phyloP scores from a whole-genome alignment of 169 alveolate species.

The Plasmodium fragile region DNA sequence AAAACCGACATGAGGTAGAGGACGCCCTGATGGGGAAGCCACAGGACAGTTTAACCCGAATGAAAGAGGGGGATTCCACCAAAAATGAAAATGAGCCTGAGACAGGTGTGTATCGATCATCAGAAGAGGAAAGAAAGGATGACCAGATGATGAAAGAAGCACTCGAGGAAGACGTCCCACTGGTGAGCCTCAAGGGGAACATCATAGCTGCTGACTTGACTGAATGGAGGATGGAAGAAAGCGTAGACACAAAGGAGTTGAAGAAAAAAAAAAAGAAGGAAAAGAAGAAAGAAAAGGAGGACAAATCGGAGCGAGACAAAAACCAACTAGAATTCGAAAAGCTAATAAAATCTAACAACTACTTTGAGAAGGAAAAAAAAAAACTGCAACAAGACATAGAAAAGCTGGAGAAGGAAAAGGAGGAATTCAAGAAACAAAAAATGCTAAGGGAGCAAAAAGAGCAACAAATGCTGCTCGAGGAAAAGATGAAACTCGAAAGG shows the following conservation, averaged over 20 bases:
- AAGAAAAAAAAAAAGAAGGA: background rate
- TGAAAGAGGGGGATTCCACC: slow-evolving; percentile 7
- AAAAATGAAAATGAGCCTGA: background rate
- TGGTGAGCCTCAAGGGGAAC: background rate
- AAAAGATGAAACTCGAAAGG: slow-evolving; percentile 77
- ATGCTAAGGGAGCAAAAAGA: slow-evolving; percentile 20
- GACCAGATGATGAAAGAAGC: background rate
- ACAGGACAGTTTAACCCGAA: background rate
- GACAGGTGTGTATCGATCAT: background rate
- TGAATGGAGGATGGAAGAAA: background rate
- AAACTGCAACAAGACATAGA: slow-evolving; percentile 60
- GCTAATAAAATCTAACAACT: slow-evolving; percentile 22
- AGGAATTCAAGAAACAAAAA: slow-evolving; percentile 40
- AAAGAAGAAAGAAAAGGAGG: background rate
- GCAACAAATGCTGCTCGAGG: slow-evolving; percentile 76
- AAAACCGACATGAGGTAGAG: background rate
- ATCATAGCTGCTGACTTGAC: background rate
- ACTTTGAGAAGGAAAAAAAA: slow-evolving; percentile 63
- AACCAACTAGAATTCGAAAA: slow-evolving; percentile 33
- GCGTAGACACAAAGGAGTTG: background rate
- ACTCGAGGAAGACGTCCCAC: background rate
- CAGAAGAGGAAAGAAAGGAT: background rate
- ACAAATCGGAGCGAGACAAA: background rate
- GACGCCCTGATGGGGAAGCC: background rate
- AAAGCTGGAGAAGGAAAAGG: slow-evolving; percentile 48